Percentiles rank a stretch among this genome's conserved stretches.
These are phyloP conservation scores for Trapa bicornis DNA, from an alignment of 345 rosid genomes.

Conservation along the genomic window DNA sequence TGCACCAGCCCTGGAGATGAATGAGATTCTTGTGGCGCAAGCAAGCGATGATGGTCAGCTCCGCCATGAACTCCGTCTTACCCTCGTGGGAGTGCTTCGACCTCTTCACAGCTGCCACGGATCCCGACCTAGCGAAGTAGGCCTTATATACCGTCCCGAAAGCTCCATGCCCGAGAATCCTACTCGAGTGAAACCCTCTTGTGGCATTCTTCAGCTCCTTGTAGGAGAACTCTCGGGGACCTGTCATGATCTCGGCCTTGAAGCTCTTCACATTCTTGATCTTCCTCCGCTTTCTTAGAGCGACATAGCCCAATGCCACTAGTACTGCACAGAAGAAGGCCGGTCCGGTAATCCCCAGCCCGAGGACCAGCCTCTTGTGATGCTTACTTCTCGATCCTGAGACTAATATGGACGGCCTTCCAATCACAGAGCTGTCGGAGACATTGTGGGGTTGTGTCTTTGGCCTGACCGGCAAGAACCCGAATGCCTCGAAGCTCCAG, in stretches of 20 bases:
- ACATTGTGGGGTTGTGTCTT: slow-evolving; percentile 56
- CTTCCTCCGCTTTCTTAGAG: slow-evolving; percentile 48
- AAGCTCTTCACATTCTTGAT: slow-evolving; percentile 37
- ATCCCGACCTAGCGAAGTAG: slow-evolving; percentile 38
- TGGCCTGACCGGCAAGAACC: slow-evolving; percentile 47
- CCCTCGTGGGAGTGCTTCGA: slow-evolving; percentile 78
- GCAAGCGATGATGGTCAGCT: slow-evolving; percentile 70
- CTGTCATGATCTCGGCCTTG: slow-evolving; percentile 56
- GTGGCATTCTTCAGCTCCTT: slow-evolving; percentile 67
- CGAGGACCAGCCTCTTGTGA: slow-evolving; percentile 45
- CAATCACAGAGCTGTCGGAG: slow-evolving; percentile 49
- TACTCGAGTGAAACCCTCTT: slow-evolving; percentile 67
- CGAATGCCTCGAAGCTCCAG: slow-evolving; percentile 69
- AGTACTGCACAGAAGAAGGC: slow-evolving; percentile 58
- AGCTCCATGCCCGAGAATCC: slow-evolving; percentile 76
- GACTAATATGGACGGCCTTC: slow-evolving; percentile 21
- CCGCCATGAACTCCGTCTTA: slow-evolving; percentile 75
- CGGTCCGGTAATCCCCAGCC: slow-evolving; percentile 67
- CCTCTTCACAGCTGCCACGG: slow-evolving; percentile 68
- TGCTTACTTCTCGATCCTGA: slow-evolving; percentile 25
- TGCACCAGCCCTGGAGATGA: slow-evolving; percentile 88
- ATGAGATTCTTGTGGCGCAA: slow-evolving; percentile 90
- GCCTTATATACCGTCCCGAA: slow-evolving; percentile 91
- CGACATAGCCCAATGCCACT: slow-evolving; percentile 43
- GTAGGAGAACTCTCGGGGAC: slow-evolving; percentile 62